Conservation (phyloP, 1,284 basidiomycete genomes). For the Cryptococcus hybrid region DNA sequence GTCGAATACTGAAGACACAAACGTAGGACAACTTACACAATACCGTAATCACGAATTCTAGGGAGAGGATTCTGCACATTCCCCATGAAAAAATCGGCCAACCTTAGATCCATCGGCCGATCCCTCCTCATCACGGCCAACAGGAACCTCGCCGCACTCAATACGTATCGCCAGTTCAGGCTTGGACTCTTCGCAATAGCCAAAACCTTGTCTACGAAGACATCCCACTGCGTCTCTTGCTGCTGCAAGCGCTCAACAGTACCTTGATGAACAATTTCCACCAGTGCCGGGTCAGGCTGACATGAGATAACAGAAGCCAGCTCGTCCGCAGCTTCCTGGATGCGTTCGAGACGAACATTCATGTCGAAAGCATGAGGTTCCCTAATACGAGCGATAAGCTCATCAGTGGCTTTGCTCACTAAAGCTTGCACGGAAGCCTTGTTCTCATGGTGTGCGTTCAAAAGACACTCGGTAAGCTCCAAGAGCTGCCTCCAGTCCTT, state of each 20-base stretch:
- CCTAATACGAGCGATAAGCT: slow-evolving; percentile 49
- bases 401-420: slow-evolving; percentile 68
- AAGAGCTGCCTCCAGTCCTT: slow-evolving; percentile 67
- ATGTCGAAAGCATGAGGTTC: slow-evolving; percentile 40
- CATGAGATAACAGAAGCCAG: slow-evolving; percentile 20
- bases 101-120: slow-evolving; percentile 60
- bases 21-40: slow-evolving; percentile 57
- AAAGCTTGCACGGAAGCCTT: slow-evolving; percentile 94
- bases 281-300: slow-evolving; percentile 32
- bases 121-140: slow-evolving; percentile 74
- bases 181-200: slow-evolving; percentile 58
- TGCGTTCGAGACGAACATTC: slow-evolving; percentile 19
- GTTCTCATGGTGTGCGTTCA: slow-evolving; percentile 86
- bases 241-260: slow-evolving; percentile 31
- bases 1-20: background rate
- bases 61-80: slow-evolving; percentile 76
- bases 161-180: slow-evolving; percentile 83
- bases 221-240: slow-evolving; percentile 50
- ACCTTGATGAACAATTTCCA: slow-evolving; percentile 38
- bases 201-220: slow-evolving; percentile 59
- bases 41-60: slow-evolving; percentile 68
- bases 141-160: slow-evolving; percentile 73
- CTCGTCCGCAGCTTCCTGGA: slow-evolving; percentile 33
- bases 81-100: slow-evolving; percentile 67
- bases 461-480: slow-evolving; percentile 66